Evolutionary conservation across 2,329 filamentous ascomycete species (phyloP).

Genomic region (Lojkania enalia): DNA sequence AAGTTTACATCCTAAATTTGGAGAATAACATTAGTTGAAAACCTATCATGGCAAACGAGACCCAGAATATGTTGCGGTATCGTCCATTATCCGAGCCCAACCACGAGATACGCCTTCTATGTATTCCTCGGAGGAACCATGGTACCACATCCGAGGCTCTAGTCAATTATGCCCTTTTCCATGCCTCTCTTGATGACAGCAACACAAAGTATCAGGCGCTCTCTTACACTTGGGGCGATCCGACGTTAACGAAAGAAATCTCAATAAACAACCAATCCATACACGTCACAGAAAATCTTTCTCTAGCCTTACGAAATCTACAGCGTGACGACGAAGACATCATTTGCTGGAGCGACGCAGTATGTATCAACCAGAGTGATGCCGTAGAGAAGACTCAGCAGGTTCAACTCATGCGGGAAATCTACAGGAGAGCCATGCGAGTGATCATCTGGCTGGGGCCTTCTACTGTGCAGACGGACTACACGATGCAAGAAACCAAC

Average conservation of each 20-base stretch:
- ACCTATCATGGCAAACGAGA: too few species aligned
- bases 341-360: slow-evolving; percentile 17
- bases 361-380: slow-evolving; percentile 20
- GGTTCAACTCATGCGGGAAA: slow-evolving; percentile 17
- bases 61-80: too few species aligned
- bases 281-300: background rate
- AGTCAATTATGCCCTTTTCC: background rate
- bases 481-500: background rate
- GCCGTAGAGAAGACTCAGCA: slow-evolving; percentile 13
- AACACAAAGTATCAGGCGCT: background rate
- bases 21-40: too few species aligned
- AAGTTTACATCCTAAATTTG: too few species aligned
- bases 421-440: slow-evolving; percentile 12
- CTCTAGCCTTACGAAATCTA: background rate
- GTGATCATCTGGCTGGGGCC: slow-evolving; percentile 22
- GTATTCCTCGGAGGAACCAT: background rate
- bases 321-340: background rate
- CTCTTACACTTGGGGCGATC: slow-evolving; percentile 2
- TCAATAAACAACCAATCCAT: background rate
- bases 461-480: background rate
- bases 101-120: background rate
- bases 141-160: background rate
- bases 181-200: background rate
- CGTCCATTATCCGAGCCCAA: background rate
- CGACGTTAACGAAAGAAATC: background rate